phyloP scores from a whole-genome alignment of 2,329 filamentous ascomycete genomes.

The Colletotrichum lini region DNA sequence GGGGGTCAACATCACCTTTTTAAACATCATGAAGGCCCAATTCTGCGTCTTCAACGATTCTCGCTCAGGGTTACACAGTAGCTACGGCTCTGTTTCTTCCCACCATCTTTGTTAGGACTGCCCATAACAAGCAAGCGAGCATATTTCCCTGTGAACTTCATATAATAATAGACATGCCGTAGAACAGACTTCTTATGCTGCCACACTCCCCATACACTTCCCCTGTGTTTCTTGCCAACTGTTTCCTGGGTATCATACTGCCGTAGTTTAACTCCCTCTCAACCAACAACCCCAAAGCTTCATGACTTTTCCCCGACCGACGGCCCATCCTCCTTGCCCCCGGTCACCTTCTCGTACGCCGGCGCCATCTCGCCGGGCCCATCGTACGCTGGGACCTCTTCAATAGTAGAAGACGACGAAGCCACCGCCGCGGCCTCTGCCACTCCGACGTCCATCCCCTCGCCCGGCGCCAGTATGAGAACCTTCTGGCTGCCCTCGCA shows the following conservation, averaged over 20 bases:
- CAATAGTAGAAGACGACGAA: not conserved
- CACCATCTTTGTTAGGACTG: too few relatives aligned
- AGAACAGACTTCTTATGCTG: too few relatives aligned
- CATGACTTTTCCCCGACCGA: not conserved
- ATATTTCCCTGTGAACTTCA: too few relatives aligned
- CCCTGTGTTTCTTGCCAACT: too few relatives aligned
- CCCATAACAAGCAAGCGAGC: too few relatives aligned
- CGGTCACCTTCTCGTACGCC: conserved; percentile 20
- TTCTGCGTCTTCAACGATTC: too few relatives aligned
- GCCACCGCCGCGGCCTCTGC: not conserved
- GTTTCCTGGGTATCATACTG: not conserved
- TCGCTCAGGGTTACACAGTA: too few relatives aligned
- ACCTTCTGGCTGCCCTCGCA: conserved; percentile 20
- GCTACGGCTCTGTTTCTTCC: too few relatives aligned
- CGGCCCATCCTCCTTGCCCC: not conserved
- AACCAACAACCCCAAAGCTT: not conserved
- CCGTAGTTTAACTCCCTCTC: not conserved
- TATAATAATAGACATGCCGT: too few relatives aligned
- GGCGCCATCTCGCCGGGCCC: conserved; percentile 11
- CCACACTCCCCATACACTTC: too few relatives aligned
- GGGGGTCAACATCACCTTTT: too few relatives aligned
- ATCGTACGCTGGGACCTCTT: conserved; percentile 19
- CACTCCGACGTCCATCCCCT: not conserved
- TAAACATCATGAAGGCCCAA: too few relatives aligned
- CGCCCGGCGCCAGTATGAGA: conserved; percentile 5